Evolutionary conservation across 2,329 filamentous ascomycete genomes (phyloP), one percentile per base, ranked within the genome.

Genomic region (Xenoacremonium recifei): DNA sequence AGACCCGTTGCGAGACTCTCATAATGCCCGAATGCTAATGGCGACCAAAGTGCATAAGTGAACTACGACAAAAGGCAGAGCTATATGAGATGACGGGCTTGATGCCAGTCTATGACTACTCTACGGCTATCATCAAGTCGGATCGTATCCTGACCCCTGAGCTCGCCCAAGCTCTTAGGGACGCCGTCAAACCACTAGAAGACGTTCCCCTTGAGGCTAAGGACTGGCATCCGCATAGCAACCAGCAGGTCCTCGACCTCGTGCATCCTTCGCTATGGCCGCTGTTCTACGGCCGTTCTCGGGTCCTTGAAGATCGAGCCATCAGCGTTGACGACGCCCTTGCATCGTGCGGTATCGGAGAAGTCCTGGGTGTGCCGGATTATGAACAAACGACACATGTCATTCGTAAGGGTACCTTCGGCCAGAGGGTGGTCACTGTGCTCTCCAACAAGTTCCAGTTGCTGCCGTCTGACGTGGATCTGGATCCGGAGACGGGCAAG

Each of bases 241-340:
- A 79, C 21, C 60, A 66, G 1, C 73, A 71, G 45, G 80, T 87
- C 2, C 71, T 82, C 1, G 76, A 87, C 54, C 63, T 86, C 2
- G 71, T 86, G 5, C 75, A 86, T 48, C 81, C 82, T 1, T 85
- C 80, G 0, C 65, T 86, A 5, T 86, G 73, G 49, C 80, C 82
- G 0, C 59, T 86, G 1, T 57, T 79, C 2, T 81, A 79, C 49
- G 77, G 76, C 0, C 60, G 61, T 12, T 71, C 70, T 3, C 65
- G 66, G 3, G 51, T 65, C 13, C 35, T 66, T 1, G 33, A 50
- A 1, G 40, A 62, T 29, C 51, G 45, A 27, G 46, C 49, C 3
- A 58, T 68, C 31, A 65, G 69, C 4, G 50, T 80, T 2, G 40
- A 56, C 4, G 51, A 64, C 32, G 65, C 65, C 9, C 54, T 74